A percentile compares a stretch with the other conserved stretches of the same genome.
Conservation (phyloP, 208 protist species). For the Wallacemonas collosoma region DNA sequence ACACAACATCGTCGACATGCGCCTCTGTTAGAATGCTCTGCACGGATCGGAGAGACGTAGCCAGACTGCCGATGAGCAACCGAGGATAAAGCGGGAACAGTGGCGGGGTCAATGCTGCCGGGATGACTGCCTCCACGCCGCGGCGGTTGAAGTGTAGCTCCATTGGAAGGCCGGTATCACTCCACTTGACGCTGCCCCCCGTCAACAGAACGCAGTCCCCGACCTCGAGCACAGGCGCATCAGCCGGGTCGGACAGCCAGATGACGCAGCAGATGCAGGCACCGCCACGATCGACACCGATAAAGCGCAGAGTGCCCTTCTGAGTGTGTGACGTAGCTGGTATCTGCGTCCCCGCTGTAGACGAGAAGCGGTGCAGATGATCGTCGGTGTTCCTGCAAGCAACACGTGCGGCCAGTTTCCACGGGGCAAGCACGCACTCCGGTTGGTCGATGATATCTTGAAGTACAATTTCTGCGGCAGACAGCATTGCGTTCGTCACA, state of each 20-base stretch:
- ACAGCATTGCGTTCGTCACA: no score
- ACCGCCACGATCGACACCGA: slow-evolving; percentile 60
- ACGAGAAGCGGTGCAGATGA: not conserved
- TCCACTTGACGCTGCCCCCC: slow-evolving; percentile 37
- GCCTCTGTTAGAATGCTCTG: slow-evolving; percentile 25
- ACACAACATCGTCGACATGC: slow-evolving; percentile 51
- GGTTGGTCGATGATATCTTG: slow-evolving; percentile 38
- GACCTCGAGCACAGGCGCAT: slow-evolving; percentile 13
- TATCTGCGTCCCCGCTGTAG: not conserved
- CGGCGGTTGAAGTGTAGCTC: slow-evolving; percentile 51
- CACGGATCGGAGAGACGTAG: slow-evolving; percentile 29
- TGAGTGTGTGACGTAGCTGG: slow-evolving; percentile 23
- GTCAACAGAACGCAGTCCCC: slow-evolving; percentile 33
- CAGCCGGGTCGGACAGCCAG: slow-evolving; percentile 11
- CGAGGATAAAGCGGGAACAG: slow-evolving; percentile 40
- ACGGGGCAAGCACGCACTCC: slow-evolving; percentile 41
- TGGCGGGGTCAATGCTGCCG: not conserved
- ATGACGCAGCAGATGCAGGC: slow-evolving; percentile 41
- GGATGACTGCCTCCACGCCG: slow-evolving; percentile 27
- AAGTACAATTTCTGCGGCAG: slow-evolving; percentile 28
- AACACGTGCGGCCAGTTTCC: slow-evolving; percentile 50
- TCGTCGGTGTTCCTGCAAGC: slow-evolving; percentile 46
- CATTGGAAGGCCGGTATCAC: slow-evolving; percentile 30
- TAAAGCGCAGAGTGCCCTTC: slow-evolving; percentile 31
- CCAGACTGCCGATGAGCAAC: slow-evolving; percentile 38